phyloP scores from a whole-genome alignment of 2,329 filamentous ascomycete genomes.

The Atkinsonella texensis region DNA sequence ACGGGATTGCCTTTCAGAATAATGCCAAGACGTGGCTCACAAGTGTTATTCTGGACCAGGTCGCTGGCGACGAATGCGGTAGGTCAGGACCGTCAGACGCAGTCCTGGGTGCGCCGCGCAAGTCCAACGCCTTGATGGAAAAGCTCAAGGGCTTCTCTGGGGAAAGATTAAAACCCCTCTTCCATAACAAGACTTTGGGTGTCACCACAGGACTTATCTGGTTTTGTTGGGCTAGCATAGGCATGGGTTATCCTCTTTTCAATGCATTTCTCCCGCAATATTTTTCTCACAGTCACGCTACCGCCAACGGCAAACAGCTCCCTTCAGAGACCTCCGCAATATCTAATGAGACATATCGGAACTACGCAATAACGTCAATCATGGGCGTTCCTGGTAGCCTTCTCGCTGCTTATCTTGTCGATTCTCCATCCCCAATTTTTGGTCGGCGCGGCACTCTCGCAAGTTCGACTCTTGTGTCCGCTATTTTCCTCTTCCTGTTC shows the following conservation, averaged over 20 bases:
- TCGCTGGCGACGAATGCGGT: constrained; percentile 32
- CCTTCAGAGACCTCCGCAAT: constrained; percentile 24
- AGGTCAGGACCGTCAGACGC: constrained; percentile 13
- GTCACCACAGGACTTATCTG: constrained; percentile 47
- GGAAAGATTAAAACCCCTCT: constrained; percentile 55
- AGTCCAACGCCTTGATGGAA: constrained; percentile 35
- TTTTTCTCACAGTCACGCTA: constrained; percentile 45
- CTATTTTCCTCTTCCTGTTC: constrained; percentile 57
- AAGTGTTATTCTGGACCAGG: constrained; percentile 50
- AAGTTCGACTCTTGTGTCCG: constrained; percentile 52
- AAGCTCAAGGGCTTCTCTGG: constrained; percentile 55
- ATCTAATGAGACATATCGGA: constrained; percentile 52
- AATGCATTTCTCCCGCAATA: constrained; percentile 87
- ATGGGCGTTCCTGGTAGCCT: constrained; percentile 68
- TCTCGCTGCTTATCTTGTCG: constrained; percentile 60
- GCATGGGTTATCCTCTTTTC: constrained; percentile 80
- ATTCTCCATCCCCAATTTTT: constrained; percentile 47
- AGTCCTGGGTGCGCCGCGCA: constrained; percentile 7
- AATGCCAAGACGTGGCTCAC: constrained; percentile 62
- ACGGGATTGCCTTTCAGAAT: constrained; percentile 66
- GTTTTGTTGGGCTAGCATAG: constrained; percentile 74
- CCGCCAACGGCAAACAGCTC: constrained; percentile 8
- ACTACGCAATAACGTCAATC: constrained; percentile 70
- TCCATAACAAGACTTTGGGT: constrained; percentile 39
- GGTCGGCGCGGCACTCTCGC: constrained; percentile 65